Conservation (phyloP, 2,329 filamentous ascomycete species). For the Fusarium mangiferae region DNA sequence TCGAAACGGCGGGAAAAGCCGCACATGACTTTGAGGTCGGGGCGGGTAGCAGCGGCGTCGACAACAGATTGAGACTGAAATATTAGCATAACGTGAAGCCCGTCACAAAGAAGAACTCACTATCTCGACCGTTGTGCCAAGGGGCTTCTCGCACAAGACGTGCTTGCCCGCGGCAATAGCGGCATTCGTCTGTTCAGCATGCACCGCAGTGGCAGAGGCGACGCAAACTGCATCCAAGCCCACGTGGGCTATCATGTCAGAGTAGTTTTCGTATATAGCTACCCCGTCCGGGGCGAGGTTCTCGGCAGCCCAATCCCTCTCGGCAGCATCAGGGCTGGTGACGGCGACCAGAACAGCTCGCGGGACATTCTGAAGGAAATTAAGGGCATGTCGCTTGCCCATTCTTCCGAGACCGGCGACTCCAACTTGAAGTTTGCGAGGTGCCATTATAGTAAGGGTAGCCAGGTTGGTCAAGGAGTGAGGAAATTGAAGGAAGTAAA, state of each 20-base stretch:
- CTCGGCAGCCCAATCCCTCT: slow-evolving; percentile 57
- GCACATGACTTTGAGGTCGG: slow-evolving; percentile 70
- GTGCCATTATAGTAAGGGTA: slow-evolving; percentile 13
- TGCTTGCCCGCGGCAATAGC: slow-evolving; percentile 65
- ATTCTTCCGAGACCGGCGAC: slow-evolving; percentile 63
- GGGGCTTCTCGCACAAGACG: slow-evolving; percentile 69
- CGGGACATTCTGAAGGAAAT: slow-evolving; percentile 57
- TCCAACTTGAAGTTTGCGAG: slow-evolving; percentile 53
- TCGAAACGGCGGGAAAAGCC: slow-evolving; percentile 25
- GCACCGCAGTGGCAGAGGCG: slow-evolving; percentile 59
- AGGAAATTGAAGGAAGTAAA: not conserved
- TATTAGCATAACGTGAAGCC: not conserved
- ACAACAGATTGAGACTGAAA: slow-evolving; percentile 23
- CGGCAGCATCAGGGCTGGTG: slow-evolving; percentile 56
- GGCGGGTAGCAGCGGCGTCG: slow-evolving; percentile 48
- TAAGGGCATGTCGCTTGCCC: slow-evolving; percentile 61
- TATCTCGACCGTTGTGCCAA: slow-evolving; percentile 60
- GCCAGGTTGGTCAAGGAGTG: not conserved
- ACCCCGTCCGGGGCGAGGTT: slow-evolving; percentile 57
- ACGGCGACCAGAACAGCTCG: slow-evolving; percentile 62
- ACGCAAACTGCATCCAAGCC: slow-evolving; percentile 56
- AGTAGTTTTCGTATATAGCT: slow-evolving; percentile 56
- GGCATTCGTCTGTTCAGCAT: slow-evolving; percentile 66
- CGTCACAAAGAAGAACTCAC: not conserved
- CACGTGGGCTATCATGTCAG: slow-evolving; percentile 55